phyloP scores from a whole-genome alignment of 2,329 filamentous ascomycete genomes.

The Allantophomopsis lycopodina region DNA sequence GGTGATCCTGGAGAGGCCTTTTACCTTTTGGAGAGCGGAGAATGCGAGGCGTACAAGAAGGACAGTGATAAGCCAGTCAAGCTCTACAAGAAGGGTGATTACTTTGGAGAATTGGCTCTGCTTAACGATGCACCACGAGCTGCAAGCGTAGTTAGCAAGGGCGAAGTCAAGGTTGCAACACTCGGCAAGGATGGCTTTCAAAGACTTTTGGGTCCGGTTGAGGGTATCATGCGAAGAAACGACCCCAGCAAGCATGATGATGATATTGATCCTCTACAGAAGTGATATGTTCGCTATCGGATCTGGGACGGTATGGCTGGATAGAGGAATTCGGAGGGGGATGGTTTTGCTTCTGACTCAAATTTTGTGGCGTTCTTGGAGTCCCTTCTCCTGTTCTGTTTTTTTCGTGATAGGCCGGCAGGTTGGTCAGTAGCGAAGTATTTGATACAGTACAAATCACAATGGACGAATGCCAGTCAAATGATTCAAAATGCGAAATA shows the following conservation, averaged over 20 bases:
- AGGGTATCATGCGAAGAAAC: slow-evolving; percentile 83
- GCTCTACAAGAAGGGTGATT: slow-evolving; percentile 81
- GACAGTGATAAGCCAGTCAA: slow-evolving; percentile 59
- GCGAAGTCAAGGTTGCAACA: slow-evolving; percentile 84
- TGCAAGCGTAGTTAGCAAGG: slow-evolving; percentile 71
- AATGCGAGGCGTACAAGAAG: slow-evolving; percentile 78
- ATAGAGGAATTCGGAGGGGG: slow-evolving; percentile 6
- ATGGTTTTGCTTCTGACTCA: slow-evolving; percentile 2
- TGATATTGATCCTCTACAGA: slow-evolving; percentile 53
- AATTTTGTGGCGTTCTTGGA: not conserved
- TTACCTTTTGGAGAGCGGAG: slow-evolving; percentile 77
- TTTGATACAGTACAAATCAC: no score
- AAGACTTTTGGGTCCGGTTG: slow-evolving; percentile 79
- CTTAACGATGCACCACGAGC: slow-evolving; percentile 89
- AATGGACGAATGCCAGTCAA: no score
- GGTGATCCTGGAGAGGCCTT: slow-evolving; percentile 88
- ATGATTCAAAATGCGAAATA: no score
- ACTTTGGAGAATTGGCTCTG: slow-evolving; percentile 90
- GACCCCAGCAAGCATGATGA: slow-evolving; percentile 35
- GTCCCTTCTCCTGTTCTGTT: no score
- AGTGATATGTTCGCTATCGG: slow-evolving; percentile 6
- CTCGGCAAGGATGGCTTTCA: slow-evolving; percentile 93
- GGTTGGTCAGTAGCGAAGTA: no score
- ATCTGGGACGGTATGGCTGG: slow-evolving; percentile 7
- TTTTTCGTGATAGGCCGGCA: no score